A percentile compares a stretch with the other conserved stretches of the same genome.
These are phyloP conservation scores for Voacanga thouarsii DNA, from an alignment of 257 asterid species.

Conservation along the genomic window DNA sequence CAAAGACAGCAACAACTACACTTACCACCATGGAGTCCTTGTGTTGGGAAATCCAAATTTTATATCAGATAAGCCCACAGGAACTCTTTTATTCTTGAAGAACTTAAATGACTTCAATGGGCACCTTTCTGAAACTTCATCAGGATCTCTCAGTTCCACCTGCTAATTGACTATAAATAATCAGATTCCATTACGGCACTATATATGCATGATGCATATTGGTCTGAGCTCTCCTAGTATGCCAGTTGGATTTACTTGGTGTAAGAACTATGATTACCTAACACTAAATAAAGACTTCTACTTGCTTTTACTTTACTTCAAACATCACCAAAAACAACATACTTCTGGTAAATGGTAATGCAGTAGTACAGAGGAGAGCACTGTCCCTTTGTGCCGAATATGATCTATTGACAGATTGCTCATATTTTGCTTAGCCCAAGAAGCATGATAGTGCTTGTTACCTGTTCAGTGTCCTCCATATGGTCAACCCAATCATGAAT, in stretches of 20 bases:
- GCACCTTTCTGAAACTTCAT: slow-evolving; percentile 24
- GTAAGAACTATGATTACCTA: not conserved
- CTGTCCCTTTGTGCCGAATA: not conserved
- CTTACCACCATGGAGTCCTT: slow-evolving; percentile 39
- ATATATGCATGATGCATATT: not conserved
- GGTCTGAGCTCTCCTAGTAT: not conserved
- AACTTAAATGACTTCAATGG: slow-evolving; percentile 34
- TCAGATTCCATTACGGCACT: not conserved
- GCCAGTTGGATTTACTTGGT: not conserved
- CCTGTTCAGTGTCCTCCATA: slow-evolving; percentile 37
- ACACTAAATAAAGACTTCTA: not conserved
- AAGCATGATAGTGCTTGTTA: not conserved
- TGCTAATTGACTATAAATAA: not conserved
- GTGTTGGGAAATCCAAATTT: slow-evolving; percentile 26
- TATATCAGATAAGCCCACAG: slow-evolving; percentile 17
- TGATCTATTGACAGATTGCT: not conserved
- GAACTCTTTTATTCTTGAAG: slow-evolving; percentile 26
- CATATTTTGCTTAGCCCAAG: not conserved
- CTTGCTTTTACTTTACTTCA: not conserved
- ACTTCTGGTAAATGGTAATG: not conserved
- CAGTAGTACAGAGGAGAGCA: not conserved
- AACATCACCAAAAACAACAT: not conserved
- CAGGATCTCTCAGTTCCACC: slow-evolving; percentile 26
- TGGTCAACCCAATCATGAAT: slow-evolving; percentile 40
- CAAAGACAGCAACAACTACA: not conserved